Evolutionary conservation across 2,329 filamentous ascomycete species (phyloP).

Genomic region (Lachnellula arida): DNA sequence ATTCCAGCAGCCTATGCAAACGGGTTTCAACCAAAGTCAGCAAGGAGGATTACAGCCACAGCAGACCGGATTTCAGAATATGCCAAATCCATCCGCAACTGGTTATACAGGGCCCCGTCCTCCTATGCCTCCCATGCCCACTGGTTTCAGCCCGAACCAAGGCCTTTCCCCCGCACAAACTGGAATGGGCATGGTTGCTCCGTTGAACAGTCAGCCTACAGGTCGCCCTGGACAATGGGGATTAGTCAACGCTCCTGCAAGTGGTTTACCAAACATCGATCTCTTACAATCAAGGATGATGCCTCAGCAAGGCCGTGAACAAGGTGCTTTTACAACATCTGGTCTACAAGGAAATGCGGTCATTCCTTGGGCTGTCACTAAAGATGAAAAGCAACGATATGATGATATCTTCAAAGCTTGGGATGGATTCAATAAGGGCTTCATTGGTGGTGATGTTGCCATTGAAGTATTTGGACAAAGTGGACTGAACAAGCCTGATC

Average conservation of each 20-base stretch:
- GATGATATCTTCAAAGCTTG: conserved; percentile 92
- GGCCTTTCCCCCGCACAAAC: conserved; percentile 57
- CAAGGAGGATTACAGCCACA: conserved; percentile 59
- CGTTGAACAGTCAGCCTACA: conserved; percentile 88
- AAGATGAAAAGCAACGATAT: conserved; percentile 96
- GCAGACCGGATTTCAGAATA: conserved; percentile 64
- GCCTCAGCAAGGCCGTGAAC: conserved; percentile 89
- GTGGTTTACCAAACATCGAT: conserved; percentile 89
- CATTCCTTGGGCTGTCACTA: conserved; percentile 97
- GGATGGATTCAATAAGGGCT: conserved; percentile 92
- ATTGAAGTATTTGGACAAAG: conserved; percentile 98
- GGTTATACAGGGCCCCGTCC: conserved; percentile 77
- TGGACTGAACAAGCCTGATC: conserved; percentile 81
- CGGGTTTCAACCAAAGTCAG: conserved; percentile 51
- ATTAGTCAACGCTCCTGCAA: conserved; percentile 89
- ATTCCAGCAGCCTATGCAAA: conserved; percentile 43
- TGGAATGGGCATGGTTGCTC: conserved; percentile 53
- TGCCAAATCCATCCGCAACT: conserved; percentile 65
- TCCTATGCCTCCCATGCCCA: conserved; percentile 80
- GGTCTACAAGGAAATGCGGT: conserved; percentile 90
- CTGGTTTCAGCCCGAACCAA: conserved; percentile 61
- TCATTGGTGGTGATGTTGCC: conserved; percentile 84
- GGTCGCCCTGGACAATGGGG: conserved; percentile 94
- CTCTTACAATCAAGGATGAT: conserved; percentile 91
- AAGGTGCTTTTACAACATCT: conserved; percentile 74